Conservation (phyloP, 2,329 filamentous ascomycete species). For the Pseudogymnoascus sp. region DNA sequence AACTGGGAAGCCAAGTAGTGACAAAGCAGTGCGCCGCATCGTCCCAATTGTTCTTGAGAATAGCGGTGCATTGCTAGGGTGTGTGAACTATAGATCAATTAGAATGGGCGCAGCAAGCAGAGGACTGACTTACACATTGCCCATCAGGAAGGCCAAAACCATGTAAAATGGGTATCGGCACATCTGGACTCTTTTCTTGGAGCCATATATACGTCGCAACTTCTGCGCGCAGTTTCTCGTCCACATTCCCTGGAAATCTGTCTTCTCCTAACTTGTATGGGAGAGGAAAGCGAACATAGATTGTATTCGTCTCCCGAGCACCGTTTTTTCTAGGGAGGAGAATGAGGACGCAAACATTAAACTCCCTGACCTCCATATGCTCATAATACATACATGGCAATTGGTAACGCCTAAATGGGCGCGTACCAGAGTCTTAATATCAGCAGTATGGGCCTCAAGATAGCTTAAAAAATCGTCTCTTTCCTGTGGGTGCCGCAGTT, state of each 20-base stretch:
- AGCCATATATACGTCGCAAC: constrained; percentile 33
- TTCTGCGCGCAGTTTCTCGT: constrained; percentile 35
- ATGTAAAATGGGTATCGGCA: constrained; percentile 27
- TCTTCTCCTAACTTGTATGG: constrained; percentile 31
- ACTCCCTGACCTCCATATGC: constrained; percentile 25
- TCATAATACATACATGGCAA: constrained; percentile 15
- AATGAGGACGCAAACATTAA: constrained; percentile 30
- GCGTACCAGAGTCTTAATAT: constrained; percentile 1
- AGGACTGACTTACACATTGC: not conserved
- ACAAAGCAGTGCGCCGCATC: not conserved
- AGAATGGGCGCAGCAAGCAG: not conserved
- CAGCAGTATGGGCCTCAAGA: not conserved
- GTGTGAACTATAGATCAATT: not conserved
- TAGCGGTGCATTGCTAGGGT: not conserved
- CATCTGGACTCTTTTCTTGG: constrained; percentile 27
- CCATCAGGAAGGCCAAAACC: constrained; percentile 12
- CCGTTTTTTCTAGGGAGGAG: constrained; percentile 12
- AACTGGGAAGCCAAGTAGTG: not conserved
- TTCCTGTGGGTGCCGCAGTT: not conserved
- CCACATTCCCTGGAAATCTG: constrained; percentile 29
- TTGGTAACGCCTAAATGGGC: constrained; percentile 3
- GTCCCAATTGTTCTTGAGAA: not conserved
- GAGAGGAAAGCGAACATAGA: constrained; percentile 23
- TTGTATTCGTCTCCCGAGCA: not conserved
- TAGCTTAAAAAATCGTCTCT: not conserved